These are phyloP conservation scores for Lentinus tigrinus DNA, from an alignment of 768 basidiomycete genomes.

Conservation along the genomic window DNA sequence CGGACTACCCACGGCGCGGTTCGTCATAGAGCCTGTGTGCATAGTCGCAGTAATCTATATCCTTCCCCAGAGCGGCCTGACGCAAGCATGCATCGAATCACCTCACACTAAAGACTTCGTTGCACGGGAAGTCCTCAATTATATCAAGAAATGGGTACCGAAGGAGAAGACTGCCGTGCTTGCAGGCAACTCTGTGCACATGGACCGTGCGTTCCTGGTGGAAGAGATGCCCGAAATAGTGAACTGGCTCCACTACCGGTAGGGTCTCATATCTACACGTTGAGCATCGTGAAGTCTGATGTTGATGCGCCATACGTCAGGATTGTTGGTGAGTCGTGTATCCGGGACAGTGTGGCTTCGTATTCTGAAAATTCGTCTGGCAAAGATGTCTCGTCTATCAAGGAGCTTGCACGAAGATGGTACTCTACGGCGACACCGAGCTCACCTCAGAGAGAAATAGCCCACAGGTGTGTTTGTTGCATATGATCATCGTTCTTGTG, in stretches of 20 bases:
- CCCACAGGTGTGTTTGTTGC: slow-evolving; percentile 53
- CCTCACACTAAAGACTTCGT: slow-evolving; percentile 62
- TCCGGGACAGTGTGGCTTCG: no score
- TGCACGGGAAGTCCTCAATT: slow-evolving; percentile 57
- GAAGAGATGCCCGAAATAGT: slow-evolving; percentile 80
- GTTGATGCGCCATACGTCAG: slow-evolving; percentile 43
- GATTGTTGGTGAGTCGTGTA: slow-evolving; percentile 71
- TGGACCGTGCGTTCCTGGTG: slow-evolving; percentile 68
- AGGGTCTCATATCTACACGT: slow-evolving; percentile 1
- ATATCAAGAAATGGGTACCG: slow-evolving; percentile 87
- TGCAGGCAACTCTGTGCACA: slow-evolving; percentile 89
- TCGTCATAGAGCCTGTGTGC: slow-evolving; percentile 19
- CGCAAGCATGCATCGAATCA: slow-evolving; percentile 74
- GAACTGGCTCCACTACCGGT: slow-evolving; percentile 84
- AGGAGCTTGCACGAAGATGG: slow-evolving; percentile 81
- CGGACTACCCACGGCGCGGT: slow-evolving; percentile 76
- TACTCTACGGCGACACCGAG: slow-evolving; percentile 38
- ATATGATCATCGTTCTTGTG: neutral
- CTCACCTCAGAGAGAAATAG: slow-evolving; percentile 25
- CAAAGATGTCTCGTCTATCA: slow-evolving; percentile 83
- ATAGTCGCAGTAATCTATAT: neutral
- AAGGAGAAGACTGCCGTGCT: slow-evolving; percentile 57
- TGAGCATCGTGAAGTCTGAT: neutral
- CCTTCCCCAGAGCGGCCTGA: slow-evolving; percentile 69
- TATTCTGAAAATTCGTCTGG: no score